A percentile compares a stretch with the other conserved stretches of the same genome.
phyloP scores from a whole-genome alignment of 352 stramenopile species.

The Phytophthora capsici region DNA sequence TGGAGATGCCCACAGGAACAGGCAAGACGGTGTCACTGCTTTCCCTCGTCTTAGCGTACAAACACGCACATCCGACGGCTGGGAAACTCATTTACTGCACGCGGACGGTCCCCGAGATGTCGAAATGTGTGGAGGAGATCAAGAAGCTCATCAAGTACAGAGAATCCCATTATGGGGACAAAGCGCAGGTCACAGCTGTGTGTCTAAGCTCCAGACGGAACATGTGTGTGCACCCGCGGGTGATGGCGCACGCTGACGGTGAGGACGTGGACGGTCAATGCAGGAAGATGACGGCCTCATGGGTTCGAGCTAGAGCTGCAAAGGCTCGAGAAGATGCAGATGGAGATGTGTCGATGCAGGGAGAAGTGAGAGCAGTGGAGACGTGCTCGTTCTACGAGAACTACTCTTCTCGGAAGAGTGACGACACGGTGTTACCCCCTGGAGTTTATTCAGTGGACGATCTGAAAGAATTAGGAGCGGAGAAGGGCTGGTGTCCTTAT shows the following conservation, averaged over 20 bases:
- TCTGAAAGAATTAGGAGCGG: constrained; percentile 92
- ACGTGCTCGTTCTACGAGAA: constrained; percentile 92
- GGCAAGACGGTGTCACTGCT: constrained; percentile 98
- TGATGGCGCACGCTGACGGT: constrained; percentile 96
- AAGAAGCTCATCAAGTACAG: constrained; percentile 93
- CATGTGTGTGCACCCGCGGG: constrained; percentile 98
- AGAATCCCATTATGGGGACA: constrained; percentile 62
- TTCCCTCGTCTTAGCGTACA: constrained; percentile 95
- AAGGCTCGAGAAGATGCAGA: constrained; percentile 13
- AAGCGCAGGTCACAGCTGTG: constrained; percentile 81
- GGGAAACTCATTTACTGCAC: constrained; percentile 99
- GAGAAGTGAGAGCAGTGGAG: constrained; percentile 48
- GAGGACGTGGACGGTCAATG: constrained; percentile 98
- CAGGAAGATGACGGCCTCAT: constrained; percentile 97
- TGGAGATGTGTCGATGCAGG: constrained; percentile 16
- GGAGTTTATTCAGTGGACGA: constrained; percentile 98
- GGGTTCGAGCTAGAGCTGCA: constrained; percentile 91
- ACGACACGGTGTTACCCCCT: constrained; percentile 91
- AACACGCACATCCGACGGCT: constrained; percentile 93
- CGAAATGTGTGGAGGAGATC: constrained; percentile 98
- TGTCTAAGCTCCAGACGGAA: constrained; percentile 95
- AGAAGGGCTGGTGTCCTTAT: constrained; percentile 98
- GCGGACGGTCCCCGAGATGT: constrained; percentile 99
- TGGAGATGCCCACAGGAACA: constrained; percentile 99
- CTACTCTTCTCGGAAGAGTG: constrained; percentile 88